These are phyloP conservation scores for Bryopsis sp. DNA, from an alignment of 139 green algal genomes.

Conservation along the genomic window DNA sequence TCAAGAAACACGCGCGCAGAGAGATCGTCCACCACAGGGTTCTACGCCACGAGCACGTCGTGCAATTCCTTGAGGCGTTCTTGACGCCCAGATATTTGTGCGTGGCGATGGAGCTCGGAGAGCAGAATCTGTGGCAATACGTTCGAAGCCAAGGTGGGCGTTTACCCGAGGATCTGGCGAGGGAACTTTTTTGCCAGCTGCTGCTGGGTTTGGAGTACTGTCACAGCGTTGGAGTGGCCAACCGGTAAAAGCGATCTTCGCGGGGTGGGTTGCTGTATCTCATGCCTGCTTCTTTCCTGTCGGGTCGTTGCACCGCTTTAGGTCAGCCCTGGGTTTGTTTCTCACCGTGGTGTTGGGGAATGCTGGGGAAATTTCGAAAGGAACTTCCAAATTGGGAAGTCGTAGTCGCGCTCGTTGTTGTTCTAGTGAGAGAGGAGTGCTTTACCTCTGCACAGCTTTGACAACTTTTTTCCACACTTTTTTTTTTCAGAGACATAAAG, in stretches of 20 bases:
- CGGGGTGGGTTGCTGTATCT: not conserved
- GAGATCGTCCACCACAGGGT: conserved; percentile 50
- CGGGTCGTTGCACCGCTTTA: too few species aligned
- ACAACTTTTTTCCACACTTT: too few species aligned
- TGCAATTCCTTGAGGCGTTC: conserved; percentile 38
- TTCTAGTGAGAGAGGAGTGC: too few species aligned
- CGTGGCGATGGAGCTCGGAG: conserved; percentile 23
- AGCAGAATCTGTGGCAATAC: conserved; percentile 22
- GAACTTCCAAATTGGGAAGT: too few species aligned
- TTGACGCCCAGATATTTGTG: conserved; percentile 20
- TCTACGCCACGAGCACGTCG: conserved; percentile 47
- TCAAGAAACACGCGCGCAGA: conserved; percentile 41
- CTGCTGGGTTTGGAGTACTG: conserved; percentile 25
- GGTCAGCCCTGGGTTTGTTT: too few species aligned
- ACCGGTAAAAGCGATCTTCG: not conserved
- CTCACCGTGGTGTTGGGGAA: too few species aligned
- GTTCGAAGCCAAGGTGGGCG: conserved; percentile 11
- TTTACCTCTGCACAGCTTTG: too few species aligned
- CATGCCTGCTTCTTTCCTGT: conserved; percentile 38
- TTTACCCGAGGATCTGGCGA: conserved; percentile 19
- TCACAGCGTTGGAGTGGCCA: conserved; percentile 16
- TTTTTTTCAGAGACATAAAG: conserved; percentile 20
- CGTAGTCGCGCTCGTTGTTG: too few species aligned
- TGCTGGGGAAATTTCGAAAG: too few species aligned
- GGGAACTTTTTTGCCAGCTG: conserved; percentile 27